Base-by-base conservation (phyloP, 257 asterid genomes). In the Ilex aquifolium region DNA sequence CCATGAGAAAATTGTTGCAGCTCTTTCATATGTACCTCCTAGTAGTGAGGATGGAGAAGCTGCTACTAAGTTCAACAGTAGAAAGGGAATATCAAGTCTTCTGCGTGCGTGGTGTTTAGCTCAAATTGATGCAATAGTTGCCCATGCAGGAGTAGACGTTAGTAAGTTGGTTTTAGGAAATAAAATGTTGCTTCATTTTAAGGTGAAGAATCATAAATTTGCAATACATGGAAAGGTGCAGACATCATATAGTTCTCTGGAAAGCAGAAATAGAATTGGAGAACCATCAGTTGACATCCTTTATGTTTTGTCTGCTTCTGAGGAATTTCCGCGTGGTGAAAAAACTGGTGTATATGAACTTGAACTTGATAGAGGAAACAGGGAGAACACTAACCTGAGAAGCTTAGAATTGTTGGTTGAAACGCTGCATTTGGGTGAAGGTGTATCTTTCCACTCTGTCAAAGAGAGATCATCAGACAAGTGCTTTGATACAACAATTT, bases 71-170 rank as follows among this genome's bases (percentile, higher is more conserved):
- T 65, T 69, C 59, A 81, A 77, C 62, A 66, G 61, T 66, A 69
- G 40, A 80, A 72, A 71, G 69, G 88, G 85, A 68, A 65, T 90
- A 64, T 62, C 83, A 60, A 64, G 76, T 75, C 80, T 92, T 52
- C 55, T 92, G 64, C 90, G 69, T 50, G 69, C 75, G 32, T 92
- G 99, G 99, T 85, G 72, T 74, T 65, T 72, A 32, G 91, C 96
- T 65, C 99, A 92, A 81, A 62, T 82, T 60, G 71, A 80, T 72
- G 80, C 77, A 13, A 31, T 79, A 66, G 61, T 63, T 62, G 76
- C 86, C 66, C 73, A 74, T 75, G 61, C 91, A 56, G 80, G 76
- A 57, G 79, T 73, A 64, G 78, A 65, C 67, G 77, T 77, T 60
- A 84, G 60, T 70, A 81, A 91, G 2, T 72, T 92, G 82, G 73